Evolutionary conservation across 441 rosid genomes (phyloP).

Genomic region (Pelargonium fulgidum): DNA sequence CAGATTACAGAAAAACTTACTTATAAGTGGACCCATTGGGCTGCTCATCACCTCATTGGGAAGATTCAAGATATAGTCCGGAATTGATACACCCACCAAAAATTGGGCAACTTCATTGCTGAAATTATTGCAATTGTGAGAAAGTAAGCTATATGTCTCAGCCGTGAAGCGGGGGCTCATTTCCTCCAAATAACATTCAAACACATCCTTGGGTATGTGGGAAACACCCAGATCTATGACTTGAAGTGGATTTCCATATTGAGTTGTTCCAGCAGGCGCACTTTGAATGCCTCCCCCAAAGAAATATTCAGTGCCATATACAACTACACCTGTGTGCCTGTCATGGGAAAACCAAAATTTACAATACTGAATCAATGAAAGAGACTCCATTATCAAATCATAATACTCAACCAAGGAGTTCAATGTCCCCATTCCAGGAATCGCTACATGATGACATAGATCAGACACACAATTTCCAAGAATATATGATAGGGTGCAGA

Average conservation of each 20-base stretch:
- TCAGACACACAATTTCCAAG: too few species aligned
- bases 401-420: neutral
- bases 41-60: constrained; percentile 84
- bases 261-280: constrained; percentile 53
- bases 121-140: constrained; percentile 92
- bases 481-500: too few species aligned
- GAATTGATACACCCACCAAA: constrained; percentile 67
- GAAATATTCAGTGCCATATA: constrained; percentile 69
- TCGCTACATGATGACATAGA: too few species aligned
- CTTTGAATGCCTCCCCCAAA: constrained; percentile 89
- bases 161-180: constrained; percentile 81
- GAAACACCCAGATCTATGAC: constrained; percentile 66
- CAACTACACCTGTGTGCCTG: constrained; percentile 94
- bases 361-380: constrained; percentile 3
- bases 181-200: constrained; percentile 75
- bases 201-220: constrained; percentile 72
- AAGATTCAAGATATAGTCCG: constrained; percentile 73
- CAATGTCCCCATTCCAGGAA: too few species aligned
- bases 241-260: constrained; percentile 64
- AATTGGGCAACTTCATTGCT: constrained; percentile 84
- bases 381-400: neutral
- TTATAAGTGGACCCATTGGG: constrained; percentile 79
- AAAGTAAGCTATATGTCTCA: constrained; percentile 63
- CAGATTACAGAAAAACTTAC: constrained; percentile 39
- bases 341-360: neutral